phyloP scores from a whole-genome alignment of 2,329 filamentous ascomycete genomes.

The Beauveria asiatica region DNA sequence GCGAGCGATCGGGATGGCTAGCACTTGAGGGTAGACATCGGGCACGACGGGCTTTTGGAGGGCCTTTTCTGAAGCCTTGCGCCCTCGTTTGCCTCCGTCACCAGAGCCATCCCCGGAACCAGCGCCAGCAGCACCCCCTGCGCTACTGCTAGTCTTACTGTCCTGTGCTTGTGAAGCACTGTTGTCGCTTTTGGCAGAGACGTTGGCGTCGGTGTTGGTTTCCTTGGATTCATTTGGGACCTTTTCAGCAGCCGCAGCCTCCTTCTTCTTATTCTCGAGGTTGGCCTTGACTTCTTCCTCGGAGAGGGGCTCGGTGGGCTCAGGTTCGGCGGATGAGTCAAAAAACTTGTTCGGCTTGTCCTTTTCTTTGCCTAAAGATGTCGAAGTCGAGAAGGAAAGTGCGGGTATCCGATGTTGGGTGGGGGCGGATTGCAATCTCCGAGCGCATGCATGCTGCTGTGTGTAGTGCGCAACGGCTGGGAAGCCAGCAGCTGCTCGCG shows the following conservation, averaged over 20 bases:
- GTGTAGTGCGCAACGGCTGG: conserved; percentile 20
- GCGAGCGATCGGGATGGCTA: conserved; percentile 93
- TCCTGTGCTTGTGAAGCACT: conserved; percentile 32
- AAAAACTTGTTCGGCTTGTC: conserved; percentile 40
- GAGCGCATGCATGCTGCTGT: conserved; percentile 23
- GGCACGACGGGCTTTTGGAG: conserved; percentile 84
- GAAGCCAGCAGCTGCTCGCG: conserved; percentile 20
- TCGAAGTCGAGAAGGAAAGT: conserved; percentile 30
- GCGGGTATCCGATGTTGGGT: conserved; percentile 20
- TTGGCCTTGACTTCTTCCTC: conserved; percentile 47
- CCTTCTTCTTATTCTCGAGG: conserved; percentile 36
- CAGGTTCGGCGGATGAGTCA: conserved; percentile 34
- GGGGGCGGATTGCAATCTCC: conserved; percentile 20
- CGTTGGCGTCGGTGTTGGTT: conserved; percentile 31
- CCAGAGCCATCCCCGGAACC: conserved; percentile 33
- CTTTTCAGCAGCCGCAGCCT: conserved; percentile 30
- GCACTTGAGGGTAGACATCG: conserved; percentile 93
- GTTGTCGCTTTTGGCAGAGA: conserved; percentile 38
- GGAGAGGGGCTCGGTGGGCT: conserved; percentile 36
- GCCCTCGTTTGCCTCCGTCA: conserved; percentile 62
- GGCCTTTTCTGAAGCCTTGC: conserved; percentile 63
- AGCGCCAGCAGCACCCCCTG: conserved; percentile 44
- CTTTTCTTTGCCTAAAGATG: conserved; percentile 27
- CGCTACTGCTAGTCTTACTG: conserved; percentile 35
- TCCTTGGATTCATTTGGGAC: conserved; percentile 39